A percentile compares a stretch with the other conserved stretches of the same genome.
Conservation (phyloP, 345 rosid genomes). For the Citrus glauca region DNA sequence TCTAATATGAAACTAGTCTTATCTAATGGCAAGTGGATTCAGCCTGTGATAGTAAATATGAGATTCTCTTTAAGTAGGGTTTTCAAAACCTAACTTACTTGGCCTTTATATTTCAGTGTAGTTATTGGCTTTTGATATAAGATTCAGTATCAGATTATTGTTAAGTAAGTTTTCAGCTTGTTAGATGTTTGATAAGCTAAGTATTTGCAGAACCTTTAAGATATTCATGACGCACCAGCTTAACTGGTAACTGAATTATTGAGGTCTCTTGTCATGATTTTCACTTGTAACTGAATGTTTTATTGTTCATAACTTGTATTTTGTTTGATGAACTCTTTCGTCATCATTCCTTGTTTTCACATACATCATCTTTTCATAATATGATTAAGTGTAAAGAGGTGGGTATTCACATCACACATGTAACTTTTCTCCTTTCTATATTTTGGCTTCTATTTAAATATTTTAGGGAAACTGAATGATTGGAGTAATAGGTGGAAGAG, state of each 20-base stretch:
- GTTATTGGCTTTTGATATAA: not conserved
- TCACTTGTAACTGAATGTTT: not conserved
- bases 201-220: not conserved
- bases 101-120: not conserved
- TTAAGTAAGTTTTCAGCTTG: not conserved
- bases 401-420: not conserved
- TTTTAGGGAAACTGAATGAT: not conserved
- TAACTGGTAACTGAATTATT: too few species aligned
- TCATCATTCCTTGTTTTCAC: not conserved
- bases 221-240: too few species aligned
- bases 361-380: not conserved
- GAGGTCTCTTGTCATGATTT: not conserved
- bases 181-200: not conserved
- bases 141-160: not conserved
- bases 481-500: not conserved
- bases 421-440: not conserved
- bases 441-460: not conserved
- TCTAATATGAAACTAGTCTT: not conserved
- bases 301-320: not conserved
- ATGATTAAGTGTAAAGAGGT: not conserved
- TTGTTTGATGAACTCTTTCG: not conserved
- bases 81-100: not conserved
- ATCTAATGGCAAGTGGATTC: constrained; percentile 4
- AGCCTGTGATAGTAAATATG: not conserved
- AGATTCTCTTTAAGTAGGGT: not conserved